These are phyloP conservation scores for Leptographium lundbergii DNA, from an alignment of 2,329 filamentous ascomycete genomes.

Conservation along the genomic window DNA sequence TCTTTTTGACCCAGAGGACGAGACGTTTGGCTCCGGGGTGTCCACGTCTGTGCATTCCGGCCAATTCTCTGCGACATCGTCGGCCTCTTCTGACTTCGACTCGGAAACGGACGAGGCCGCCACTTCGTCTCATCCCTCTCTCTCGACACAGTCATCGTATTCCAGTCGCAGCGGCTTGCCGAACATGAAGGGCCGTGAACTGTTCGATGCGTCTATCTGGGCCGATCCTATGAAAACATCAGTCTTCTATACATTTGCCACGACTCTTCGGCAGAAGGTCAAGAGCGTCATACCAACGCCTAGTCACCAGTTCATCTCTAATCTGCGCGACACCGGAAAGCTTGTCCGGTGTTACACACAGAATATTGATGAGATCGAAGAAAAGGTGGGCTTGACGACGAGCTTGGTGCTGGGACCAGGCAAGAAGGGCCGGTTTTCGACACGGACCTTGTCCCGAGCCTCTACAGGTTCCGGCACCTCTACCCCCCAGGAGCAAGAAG, in stretches of 20 bases:
- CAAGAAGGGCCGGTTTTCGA: constrained; percentile 45
- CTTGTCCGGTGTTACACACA: constrained; percentile 63
- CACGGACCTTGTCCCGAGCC: constrained; percentile 11
- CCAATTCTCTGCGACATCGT: constrained; percentile 18
- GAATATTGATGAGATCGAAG: constrained; percentile 63
- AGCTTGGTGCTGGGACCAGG: constrained; percentile 50
- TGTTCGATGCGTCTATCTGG: constrained; percentile 62
- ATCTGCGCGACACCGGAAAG: constrained; percentile 53
- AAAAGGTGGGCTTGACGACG: constrained; percentile 54
- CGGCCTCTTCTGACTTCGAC: constrained; percentile 6
- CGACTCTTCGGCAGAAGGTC: constrained; percentile 52
- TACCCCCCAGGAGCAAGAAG: neutral
- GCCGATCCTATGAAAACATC: constrained; percentile 54
- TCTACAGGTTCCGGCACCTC: neutral
- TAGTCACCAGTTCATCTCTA: constrained; percentile 57
- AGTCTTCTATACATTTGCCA: constrained; percentile 61
- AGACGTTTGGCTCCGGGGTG: constrained; percentile 12
- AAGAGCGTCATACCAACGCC: constrained; percentile 49
- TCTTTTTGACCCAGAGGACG: constrained; percentile 37
- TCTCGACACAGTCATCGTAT: constrained; percentile 19
- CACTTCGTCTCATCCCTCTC: constrained; percentile 22
- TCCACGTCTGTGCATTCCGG: constrained; percentile 26
- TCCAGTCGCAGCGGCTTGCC: constrained; percentile 28
- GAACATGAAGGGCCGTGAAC: constrained; percentile 56
- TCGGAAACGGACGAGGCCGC: constrained; percentile 34